Evolutionary conservation across 306 rosid species (phyloP), one percentile per base, ranked within the genome.

Genomic region (Datisca glomerata): DNA sequence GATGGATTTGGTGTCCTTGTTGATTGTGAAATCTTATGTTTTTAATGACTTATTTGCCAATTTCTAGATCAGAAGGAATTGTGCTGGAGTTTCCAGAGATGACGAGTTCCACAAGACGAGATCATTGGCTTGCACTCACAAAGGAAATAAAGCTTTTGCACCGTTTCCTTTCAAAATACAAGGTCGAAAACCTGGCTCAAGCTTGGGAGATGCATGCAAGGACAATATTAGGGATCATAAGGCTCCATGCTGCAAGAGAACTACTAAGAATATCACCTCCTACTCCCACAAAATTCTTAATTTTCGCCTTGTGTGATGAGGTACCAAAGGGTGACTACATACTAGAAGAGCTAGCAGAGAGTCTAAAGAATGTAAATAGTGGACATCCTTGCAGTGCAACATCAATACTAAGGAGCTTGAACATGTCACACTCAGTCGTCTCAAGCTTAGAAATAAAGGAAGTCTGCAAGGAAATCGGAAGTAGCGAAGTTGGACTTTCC

Each of bases 241-340:
- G 92, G 75, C 92, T 91, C 29, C 96, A 84, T 54, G 96, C 93
- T 24, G 96, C 94, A 36, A 72, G 96, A 62, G 98, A 91, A 57
- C 68, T 91, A 80, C 84, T 75, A 14, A 72, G 84, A 65, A 78
- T 84, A 60, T 80, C 85, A 3, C 86, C 98, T 24, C 98, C 96
- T 14, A 48, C 63, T 29, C 96, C 98, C 13, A 80, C 91, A 27
- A 80, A 74, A 34, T 80, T 91, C 78, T 56, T 91, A 33, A 91
- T 84, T 41, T 91, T 91, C 46, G 64, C 93, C 13, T 60, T 91
- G 63, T 85, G 72, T 21, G 70, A 78, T 7, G 96, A 80, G 64
- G 51, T 91, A 45, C 92, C 96, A 0, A 91, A 91, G 49, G 98
- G 96, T 21, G 96, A 91, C 29, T 80, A 66, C 13, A 78, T 91